These are phyloP conservation scores for Globisporangium alternatum DNA, from an alignment of 352 stramenopile species.

Conservation along the genomic window DNA sequence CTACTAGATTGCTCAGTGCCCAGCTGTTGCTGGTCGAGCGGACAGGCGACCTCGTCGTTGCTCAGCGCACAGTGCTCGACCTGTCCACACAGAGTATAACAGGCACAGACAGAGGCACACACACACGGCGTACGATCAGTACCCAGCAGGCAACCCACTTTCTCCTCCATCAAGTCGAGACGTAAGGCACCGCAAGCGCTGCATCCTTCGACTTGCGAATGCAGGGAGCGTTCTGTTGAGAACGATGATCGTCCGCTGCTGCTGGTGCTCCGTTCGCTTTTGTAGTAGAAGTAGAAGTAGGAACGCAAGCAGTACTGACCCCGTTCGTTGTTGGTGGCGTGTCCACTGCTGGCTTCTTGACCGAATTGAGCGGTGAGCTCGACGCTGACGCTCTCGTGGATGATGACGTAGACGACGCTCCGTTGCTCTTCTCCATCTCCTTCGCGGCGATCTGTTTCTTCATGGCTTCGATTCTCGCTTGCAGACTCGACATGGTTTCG, in stretches of 20 bases:
- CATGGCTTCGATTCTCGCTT: constrained; percentile 24
- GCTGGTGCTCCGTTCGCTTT: constrained; percentile 4
- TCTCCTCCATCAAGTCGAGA: constrained; percentile 4
- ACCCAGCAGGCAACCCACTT: constrained; percentile 4
- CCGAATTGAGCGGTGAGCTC: constrained; percentile 2
- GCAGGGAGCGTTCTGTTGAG: constrained; percentile 2
- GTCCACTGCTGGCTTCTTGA: constrained; percentile 3
- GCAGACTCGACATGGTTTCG: constrained; percentile 10
- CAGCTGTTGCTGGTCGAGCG: constrained; percentile 15
- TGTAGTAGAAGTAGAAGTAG: constrained; percentile 7
- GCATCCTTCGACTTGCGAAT: constrained; percentile 6
- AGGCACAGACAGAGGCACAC: background rate
- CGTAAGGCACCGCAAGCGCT: constrained; percentile 8
- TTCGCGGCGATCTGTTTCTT: constrained; percentile 32
- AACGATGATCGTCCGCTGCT: constrained; percentile 5
- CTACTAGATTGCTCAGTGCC: background rate
- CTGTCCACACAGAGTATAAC: constrained; percentile 6
- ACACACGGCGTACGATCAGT: constrained; percentile 10
- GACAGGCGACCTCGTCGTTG: constrained; percentile 47
- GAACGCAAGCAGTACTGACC: constrained; percentile 17
- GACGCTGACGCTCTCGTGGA: constrained; percentile 11
- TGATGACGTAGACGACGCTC: background rate
- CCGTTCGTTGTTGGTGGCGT: constrained; percentile 1
- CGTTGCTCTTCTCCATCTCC: constrained; percentile 21
- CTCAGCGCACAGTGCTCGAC: background rate